Base-by-base conservation (phyloP, 2,329 filamentous ascomycete species). In the Phyllosticta citrichinensis region DNA sequence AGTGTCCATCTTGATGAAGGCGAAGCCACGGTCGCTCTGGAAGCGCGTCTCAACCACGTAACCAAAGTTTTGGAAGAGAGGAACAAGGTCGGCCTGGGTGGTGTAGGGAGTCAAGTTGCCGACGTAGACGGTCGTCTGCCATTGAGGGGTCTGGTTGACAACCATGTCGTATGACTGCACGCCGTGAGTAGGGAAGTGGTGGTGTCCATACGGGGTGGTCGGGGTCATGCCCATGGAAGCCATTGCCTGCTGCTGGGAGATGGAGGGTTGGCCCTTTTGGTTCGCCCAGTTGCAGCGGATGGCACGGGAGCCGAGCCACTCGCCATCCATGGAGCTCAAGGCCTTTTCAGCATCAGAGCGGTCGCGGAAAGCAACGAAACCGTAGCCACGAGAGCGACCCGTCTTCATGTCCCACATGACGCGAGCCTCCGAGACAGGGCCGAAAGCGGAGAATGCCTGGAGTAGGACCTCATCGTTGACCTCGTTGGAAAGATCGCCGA, bases 381-480 rank as follows among this genome's bases (percentile, higher is more conserved):
- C 94, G 71, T 99, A 99, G 63, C 94, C 94, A 73, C 94, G 89
- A 66, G 94, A 97, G 65, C 94, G 87, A 67, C 94, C 94, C 40
- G 94, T 99, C 83, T 99, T 99, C 94, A 99, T 99, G 75, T 99
- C 94, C 94, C 94, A 99, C 94, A 99, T 99, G 65, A 99, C 94
- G 69, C 94, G 91, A 63, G 94, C 94, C 76, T 99, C 94, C 2
- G 94, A 99, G 56, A 99, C 92, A 12, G 87, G 90, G 51, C 94
- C 94, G 74, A 97, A 99, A 53, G 91, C 91, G 55, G 91, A 95
- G 77, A 99, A 99, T 12, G 94, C 94, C 76, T 97, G 92, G 17
- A 88, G 81, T 22, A 99, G 82, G 58, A 97, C 85, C 71, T 99
- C 94, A 69, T 99, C 94, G 69, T 99, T 99, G 74, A 99, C 94